Percentiles rank a stretch among this genome's conserved stretches.
phyloP scores from a whole-genome alignment of 2,329 filamentous ascomycete species.

The Aulographum hederae region DNA sequence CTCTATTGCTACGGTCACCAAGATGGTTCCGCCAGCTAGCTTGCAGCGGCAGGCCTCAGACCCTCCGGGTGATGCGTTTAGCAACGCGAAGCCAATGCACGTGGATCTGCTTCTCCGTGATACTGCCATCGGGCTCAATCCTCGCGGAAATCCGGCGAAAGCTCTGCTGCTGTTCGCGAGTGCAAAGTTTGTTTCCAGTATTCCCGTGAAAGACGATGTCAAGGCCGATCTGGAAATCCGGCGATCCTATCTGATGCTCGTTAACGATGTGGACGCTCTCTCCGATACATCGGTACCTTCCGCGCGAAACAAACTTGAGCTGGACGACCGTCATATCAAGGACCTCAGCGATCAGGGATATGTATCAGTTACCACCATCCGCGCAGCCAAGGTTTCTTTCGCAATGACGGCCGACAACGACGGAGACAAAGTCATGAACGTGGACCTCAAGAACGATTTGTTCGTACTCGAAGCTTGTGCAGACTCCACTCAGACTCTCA shows the following conservation, averaged over 20 bases:
- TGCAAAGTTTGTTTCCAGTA: conserved; percentile 47
- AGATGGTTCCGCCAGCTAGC: not conserved
- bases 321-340: conserved; percentile 24
- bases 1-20: conserved; percentile 58
- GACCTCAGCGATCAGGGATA: conserved; percentile 48
- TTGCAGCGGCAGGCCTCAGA: conserved; percentile 3
- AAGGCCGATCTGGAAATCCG: conserved; percentile 49
- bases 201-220: conserved; percentile 43
- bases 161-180: conserved; percentile 63
- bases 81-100: conserved; percentile 25
- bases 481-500: conserved; percentile 87
- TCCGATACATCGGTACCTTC: conserved; percentile 4
- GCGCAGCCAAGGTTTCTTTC: conserved; percentile 54
- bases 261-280: conserved; percentile 42
- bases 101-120: conserved; percentile 64
- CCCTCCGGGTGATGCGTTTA: conserved; percentile 7
- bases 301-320: not conserved
- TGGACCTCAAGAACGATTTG: conserved; percentile 71
- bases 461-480: conserved; percentile 88
- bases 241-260: conserved; percentile 67
- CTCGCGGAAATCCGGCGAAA: conserved; percentile 56
- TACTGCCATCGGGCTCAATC: conserved; percentile 71
- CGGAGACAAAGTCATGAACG: conserved; percentile 49
- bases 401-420: conserved; percentile 38
- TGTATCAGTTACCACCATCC: conserved; percentile 74